Percentiles rank a stretch among this genome's conserved stretches.
phyloP scores from a whole-genome alignment of 1,139 yeast genomes.

The Spathaspora sp. region DNA sequence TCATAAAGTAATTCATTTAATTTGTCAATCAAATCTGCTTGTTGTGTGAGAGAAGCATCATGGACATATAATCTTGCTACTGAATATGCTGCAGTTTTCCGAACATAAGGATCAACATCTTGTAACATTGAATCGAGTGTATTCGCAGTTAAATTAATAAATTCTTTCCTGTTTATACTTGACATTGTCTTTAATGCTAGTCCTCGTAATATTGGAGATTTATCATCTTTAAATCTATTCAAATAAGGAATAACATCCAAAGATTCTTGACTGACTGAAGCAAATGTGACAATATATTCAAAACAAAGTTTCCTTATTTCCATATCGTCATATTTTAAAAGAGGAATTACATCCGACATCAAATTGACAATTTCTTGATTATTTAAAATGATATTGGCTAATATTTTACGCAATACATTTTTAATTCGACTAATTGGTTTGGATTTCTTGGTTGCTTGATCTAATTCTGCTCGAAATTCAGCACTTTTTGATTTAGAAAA shows the following conservation, averaged over 20 bases:
- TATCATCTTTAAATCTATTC: conserved; percentile 46
- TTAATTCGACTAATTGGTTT: conserved; percentile 50
- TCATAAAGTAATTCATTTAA: conserved; percentile 61
- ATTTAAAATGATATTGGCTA: conserved; percentile 83
- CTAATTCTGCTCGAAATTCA: conserved; percentile 57
- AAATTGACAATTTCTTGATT: conserved; percentile 71
- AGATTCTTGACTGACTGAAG: conserved; percentile 55
- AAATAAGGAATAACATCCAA: conserved; percentile 57
- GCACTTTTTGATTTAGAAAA: conserved; percentile 47
- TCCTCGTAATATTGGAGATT: conserved; percentile 33
- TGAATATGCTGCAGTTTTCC: conserved; percentile 69
- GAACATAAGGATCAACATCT: conserved; percentile 59
- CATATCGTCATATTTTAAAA: conserved; percentile 63
- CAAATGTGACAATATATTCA: conserved; percentile 61
- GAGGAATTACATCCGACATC: conserved; percentile 63
- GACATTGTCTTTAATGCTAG: conserved; percentile 68
- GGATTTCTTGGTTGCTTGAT: conserved; percentile 54
- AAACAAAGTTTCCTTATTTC: conserved; percentile 72
- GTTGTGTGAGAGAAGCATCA: conserved; percentile 48
- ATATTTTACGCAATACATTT: conserved; percentile 66
- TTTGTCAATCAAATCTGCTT: conserved; percentile 47
- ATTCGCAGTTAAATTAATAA: conserved; percentile 33
- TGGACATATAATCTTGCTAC: conserved; percentile 68
- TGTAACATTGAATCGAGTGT: conserved; percentile 33
- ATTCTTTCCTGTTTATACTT: conserved; percentile 56